Evolutionary conservation across 345 rosid genomes (phyloP), one percentile per base, ranked within the genome.

Genomic region (Angophora floribunda): DNA sequence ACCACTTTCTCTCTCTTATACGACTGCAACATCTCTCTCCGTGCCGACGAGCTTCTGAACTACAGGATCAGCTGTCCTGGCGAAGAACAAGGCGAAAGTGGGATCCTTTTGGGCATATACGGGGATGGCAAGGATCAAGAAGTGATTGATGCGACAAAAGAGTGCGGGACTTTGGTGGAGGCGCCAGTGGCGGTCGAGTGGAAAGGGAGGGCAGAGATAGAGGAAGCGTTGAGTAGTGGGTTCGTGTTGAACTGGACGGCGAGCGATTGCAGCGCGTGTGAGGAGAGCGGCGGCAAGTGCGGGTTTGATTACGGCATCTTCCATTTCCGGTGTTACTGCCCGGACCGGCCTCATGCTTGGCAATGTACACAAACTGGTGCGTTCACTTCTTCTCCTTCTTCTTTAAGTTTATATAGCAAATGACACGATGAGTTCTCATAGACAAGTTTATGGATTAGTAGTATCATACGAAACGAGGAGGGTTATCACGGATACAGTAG

Each of bases 261-360:
- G 30, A 92, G 92, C 85, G 5, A 91, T 49, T 95, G 96, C 86
- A 90, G 89, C 85, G 19, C 24, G 1, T 94, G 96, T 85, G 51
- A 86, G 44, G 5, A 0, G 4, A 93, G 93, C 75, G 95, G 95
- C 1, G 96, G 96, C 59, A 87, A 45, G 90, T 95, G 96, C 78
- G 96, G 96, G 8, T 91, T 93, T 78, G 21, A 95, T 85, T 1
- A 3, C 7, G 1, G 5, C 0, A 85, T 24, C 2, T 79, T 22
- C 59, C 93, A 75, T 57, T 93, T 94, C 91, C 85, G 47, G 89
- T 95, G 95, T 67, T 95, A 87, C 86, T 95, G 95, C 90, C 93
- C 94, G 1, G 95, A 95, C n/a, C 84, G 95, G 50, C 93, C 95
- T 49, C 95, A 93, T 86, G 85, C 89, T 84, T 5, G 14, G 90